A percentile compares a stretch with the other conserved stretches of the same genome.
phyloP scores from a whole-genome alignment of 345 rosid species.

The Aethionema arabicum region DNA sequence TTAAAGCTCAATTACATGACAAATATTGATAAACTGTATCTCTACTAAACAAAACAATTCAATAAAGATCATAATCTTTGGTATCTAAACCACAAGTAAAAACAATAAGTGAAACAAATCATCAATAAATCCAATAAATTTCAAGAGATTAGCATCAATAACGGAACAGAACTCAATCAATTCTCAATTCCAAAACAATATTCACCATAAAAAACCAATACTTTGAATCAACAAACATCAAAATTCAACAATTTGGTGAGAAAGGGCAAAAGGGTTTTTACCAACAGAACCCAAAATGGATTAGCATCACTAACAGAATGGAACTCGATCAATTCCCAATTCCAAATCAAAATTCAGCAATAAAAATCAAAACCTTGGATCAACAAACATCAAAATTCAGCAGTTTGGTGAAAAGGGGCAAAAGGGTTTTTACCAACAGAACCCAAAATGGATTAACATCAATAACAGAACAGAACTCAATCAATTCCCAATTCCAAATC shows the following conservation, averaged over 20 bases:
- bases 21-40: neutral
- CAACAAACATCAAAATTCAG: neutral
- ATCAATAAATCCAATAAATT: neutral
- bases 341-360: slow-evolving; percentile 6
- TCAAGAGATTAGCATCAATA: neutral
- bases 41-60: neutral
- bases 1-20: slow-evolving; percentile 7
- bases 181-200: neutral
- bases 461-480: neutral
- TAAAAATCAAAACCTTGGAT: slow-evolving; percentile 17
- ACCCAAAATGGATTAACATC: slow-evolving; percentile 32
- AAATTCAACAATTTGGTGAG: neutral
- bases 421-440: slow-evolving; percentile 42
- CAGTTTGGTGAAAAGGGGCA: neutral
- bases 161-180: neutral
- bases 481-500: neutral
- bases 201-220: slow-evolving; percentile 8
- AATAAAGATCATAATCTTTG: neutral
- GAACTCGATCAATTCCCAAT: neutral
- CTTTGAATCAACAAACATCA: slow-evolving; percentile 2
- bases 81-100: too few species aligned
- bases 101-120: slow-evolving; percentile 10
- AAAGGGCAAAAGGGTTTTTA: slow-evolving; percentile 30
- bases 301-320: neutral
- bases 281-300: slow-evolving; percentile 42